phyloP scores from a whole-genome alignment of 192 early-diverging fungal genomes.

The Entomortierella parvispora region DNA sequence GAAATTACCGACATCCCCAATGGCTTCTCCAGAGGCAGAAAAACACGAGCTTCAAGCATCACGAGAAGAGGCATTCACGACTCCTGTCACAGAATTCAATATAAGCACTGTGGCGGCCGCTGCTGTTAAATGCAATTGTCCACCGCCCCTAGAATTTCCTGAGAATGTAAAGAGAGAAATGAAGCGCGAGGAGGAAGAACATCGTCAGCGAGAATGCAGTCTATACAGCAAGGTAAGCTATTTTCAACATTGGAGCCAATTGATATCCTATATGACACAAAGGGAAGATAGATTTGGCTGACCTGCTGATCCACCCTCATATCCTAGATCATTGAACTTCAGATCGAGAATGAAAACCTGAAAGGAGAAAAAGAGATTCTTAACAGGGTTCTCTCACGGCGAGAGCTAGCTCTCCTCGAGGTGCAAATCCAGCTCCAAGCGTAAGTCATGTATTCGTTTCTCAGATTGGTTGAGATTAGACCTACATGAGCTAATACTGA shows the following conservation, averaged over 20 bases:
- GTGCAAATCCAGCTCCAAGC: slow-evolving; percentile 36
- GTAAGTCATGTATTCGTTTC: slow-evolving; percentile 21
- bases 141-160: slow-evolving; percentile 24
- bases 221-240: slow-evolving; percentile 43
- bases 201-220: slow-evolving; percentile 29
- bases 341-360: slow-evolving; percentile 45
- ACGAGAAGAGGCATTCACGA: background rate
- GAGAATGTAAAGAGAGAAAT: slow-evolving; percentile 40
- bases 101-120: background rate
- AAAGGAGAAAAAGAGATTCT: slow-evolving; percentile 43
- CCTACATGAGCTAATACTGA: too few relatives aligned
- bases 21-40: too few relatives aligned
- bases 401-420: slow-evolving; percentile 36
- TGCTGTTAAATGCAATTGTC: slow-evolving; percentile 13
- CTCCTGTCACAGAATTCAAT: background rate
- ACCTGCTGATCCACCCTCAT: background rate
- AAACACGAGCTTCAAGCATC: too few relatives aligned
- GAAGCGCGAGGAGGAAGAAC: slow-evolving; percentile 31
- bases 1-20: background rate
- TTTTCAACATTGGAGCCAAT: too few relatives aligned
- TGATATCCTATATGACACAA: too few relatives aligned
- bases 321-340: slow-evolving; percentile 46
- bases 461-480: slow-evolving; percentile 6
- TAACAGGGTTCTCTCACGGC: slow-evolving; percentile 7
- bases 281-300: too few relatives aligned